phyloP scores from a whole-genome alignment of 106 monocot species.

The Dioscorea alata region DNA sequence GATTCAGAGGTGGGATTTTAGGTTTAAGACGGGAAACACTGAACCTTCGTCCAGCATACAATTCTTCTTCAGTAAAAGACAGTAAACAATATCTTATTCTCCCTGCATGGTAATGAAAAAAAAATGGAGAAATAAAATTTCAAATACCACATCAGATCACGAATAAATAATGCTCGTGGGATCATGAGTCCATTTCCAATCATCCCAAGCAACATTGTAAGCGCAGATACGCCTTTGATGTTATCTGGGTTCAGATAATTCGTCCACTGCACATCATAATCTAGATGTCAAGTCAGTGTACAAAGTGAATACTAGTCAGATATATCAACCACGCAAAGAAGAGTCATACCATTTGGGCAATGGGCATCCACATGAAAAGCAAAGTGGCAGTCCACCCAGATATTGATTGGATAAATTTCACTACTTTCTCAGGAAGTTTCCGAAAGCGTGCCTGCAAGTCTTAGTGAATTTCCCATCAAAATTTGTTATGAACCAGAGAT shows the following conservation, averaged over 20 bases:
- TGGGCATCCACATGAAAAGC: conserved; percentile 54
- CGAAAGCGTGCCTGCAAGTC: conserved; percentile 19
- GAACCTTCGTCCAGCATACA: neutral
- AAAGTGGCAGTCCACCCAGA: conserved; percentile 58
- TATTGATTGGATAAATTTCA: conserved; percentile 9
- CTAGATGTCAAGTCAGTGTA: neutral
- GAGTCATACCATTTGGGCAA: conserved; percentile 29
- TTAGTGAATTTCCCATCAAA: conserved; percentile 19
- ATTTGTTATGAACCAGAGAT: neutral
- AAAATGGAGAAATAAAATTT: neutral
- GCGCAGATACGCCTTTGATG: conserved; percentile 34
- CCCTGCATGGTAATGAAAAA: neutral
- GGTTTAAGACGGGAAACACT: neutral
- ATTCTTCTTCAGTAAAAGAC: neutral
- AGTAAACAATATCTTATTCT: no score
- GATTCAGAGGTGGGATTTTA: neutral
- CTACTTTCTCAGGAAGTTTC: conserved; percentile 7
- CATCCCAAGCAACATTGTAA: conserved; percentile 35
- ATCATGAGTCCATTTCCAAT: conserved; percentile 42
- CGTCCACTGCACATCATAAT: conserved; percentile 30
- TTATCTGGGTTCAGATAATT: conserved; percentile 44
- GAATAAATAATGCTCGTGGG: conserved; percentile 42
- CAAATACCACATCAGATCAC: conserved; percentile 47
- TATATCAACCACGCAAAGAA: neutral
- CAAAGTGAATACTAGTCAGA: neutral